Evolutionary conservation across 495 filamentous ascomycete species (phyloP).

Genomic region (Xeromyces bisporus): DNA sequence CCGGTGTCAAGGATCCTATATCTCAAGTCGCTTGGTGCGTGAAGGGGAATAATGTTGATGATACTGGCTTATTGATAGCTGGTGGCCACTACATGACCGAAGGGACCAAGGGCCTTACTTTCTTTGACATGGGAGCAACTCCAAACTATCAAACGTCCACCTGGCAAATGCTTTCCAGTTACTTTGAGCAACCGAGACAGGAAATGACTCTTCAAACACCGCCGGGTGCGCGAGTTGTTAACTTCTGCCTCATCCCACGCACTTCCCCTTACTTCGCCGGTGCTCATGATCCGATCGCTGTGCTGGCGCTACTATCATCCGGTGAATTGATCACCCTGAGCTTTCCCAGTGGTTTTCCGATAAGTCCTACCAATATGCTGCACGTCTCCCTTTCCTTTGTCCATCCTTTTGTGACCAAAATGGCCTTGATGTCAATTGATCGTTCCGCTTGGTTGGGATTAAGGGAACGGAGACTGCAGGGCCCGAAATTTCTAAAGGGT

Average conservation of each 20-base stretch:
- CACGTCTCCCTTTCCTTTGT: slow-evolving; percentile 69
- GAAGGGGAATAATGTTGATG: slow-evolving; percentile 78
- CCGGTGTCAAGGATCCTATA: slow-evolving; percentile 51
- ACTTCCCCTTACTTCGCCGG: slow-evolving; percentile 71
- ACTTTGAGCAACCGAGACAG: slow-evolving; percentile 56
- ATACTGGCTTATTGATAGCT: slow-evolving; percentile 75
- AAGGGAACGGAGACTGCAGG: slow-evolving; percentile 54
- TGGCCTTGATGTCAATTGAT: slow-evolving; percentile 48
- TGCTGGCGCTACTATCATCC: slow-evolving; percentile 61
- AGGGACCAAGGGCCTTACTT: slow-evolving; percentile 57
- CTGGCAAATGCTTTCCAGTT: slow-evolving; percentile 61
- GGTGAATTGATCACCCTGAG: slow-evolving; percentile 78
- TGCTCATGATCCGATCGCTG: slow-evolving; percentile 72
- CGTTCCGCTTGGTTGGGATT: slow-evolving; percentile 79
- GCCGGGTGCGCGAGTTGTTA: slow-evolving; percentile 56
- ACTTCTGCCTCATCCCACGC: slow-evolving; percentile 71
- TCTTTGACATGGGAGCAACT: slow-evolving; percentile 75
- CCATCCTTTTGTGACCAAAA: slow-evolving; percentile 68
- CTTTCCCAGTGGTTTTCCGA: slow-evolving; percentile 80
- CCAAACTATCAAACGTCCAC: slow-evolving; percentile 81
- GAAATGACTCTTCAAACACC: slow-evolving; percentile 60
- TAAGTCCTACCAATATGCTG: slow-evolving; percentile 78
- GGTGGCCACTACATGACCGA: slow-evolving; percentile 53
- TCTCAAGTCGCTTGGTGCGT: slow-evolving; percentile 75
- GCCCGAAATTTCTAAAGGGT: slow-evolving; percentile 57